Evolutionary conservation across 768 basidiomycete species (phyloP).

Genomic region (Collybiopsis confluens): DNA sequence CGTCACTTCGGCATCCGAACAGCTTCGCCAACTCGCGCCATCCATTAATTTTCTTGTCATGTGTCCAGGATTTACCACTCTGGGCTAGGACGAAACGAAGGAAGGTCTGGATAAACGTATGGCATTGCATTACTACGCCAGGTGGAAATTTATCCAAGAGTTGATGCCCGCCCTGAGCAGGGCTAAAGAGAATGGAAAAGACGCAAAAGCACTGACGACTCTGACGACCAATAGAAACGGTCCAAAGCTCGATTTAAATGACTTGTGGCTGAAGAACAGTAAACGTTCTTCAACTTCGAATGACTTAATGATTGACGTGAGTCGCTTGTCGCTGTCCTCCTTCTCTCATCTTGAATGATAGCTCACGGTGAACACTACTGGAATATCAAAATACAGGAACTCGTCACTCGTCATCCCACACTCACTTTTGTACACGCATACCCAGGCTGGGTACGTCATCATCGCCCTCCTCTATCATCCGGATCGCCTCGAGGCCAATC

Average conservation of each 20-base stretch:
- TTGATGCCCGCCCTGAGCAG: slow-evolving; percentile 24
- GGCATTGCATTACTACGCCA: slow-evolving; percentile 29
- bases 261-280: slow-evolving; percentile 6
- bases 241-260: slow-evolving; percentile 20
- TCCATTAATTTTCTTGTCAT: slow-evolving; percentile 20
- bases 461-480: background rate
- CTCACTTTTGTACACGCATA: background rate
- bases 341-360: too few relatives aligned
- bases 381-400: too few relatives aligned
- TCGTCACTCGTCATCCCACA: background rate
- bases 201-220: slow-evolving; percentile 29
- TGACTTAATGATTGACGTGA: background rate
- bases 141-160: slow-evolving; percentile 31
- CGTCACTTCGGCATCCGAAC: slow-evolving; percentile 19
- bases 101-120: slow-evolving; percentile 30
- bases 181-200: slow-evolving; percentile 27
- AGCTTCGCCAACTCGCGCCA: slow-evolving; percentile 19
- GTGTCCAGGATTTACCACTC: slow-evolving; percentile 21
- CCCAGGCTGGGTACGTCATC: background rate
- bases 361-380: background rate
- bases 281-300: background rate
- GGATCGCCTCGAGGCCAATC: background rate
- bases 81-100: slow-evolving; percentile 24
- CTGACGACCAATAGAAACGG: slow-evolving; percentile 20
- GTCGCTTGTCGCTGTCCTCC: too few relatives aligned